Conservation (phyloP, 495 filamentous ascomycete genomes). For the Penicillium coffeae region DNA sequence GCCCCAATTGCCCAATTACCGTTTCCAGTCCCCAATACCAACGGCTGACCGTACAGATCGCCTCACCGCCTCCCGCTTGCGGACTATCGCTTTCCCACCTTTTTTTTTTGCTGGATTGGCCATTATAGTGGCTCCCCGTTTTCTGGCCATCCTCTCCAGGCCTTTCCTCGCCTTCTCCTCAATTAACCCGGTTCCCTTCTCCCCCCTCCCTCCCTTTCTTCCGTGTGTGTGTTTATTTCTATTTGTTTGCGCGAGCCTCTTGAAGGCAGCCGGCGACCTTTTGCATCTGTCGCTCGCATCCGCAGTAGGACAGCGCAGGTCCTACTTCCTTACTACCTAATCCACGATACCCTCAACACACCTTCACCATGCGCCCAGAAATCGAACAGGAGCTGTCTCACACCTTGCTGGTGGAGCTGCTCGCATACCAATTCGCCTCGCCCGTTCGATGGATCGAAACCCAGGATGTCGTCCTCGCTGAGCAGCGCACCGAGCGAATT, state of each 20-base stretch:
- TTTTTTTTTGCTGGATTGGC: constrained; percentile 22
- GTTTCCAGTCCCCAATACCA: not conserved
- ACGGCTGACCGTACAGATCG: constrained; percentile 5
- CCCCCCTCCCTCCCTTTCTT: constrained; percentile 7
- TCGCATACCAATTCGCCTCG: constrained; percentile 98
- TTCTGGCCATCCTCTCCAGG: constrained; percentile 1
- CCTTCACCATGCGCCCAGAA: constrained; percentile 85
- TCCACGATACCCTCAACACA: constrained; percentile 19
- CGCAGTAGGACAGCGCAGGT: constrained; percentile 10
- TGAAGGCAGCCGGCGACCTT: constrained; percentile 15
- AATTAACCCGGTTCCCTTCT: constrained; percentile 3
- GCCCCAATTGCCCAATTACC: not conserved
- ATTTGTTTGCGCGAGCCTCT: constrained; percentile 3
- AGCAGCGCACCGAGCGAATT: constrained; percentile 92
- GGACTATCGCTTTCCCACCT: constrained; percentile 27
- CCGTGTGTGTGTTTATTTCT: constrained; percentile 8
- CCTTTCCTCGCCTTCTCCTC: not conserved
- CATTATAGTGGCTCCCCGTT: not conserved
- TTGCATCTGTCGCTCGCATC: constrained; percentile 8
- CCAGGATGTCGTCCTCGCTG: constrained; percentile 96
- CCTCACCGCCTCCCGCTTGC: constrained; percentile 16
- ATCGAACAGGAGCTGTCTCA: constrained; percentile 97
- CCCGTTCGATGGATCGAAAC: constrained; percentile 99
- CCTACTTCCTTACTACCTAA: constrained; percentile 8
- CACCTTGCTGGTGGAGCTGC: constrained; percentile 94